Conservation (phyloP, 1,139 yeast genomes). For the Geotrichum macrosporum region DNA sequence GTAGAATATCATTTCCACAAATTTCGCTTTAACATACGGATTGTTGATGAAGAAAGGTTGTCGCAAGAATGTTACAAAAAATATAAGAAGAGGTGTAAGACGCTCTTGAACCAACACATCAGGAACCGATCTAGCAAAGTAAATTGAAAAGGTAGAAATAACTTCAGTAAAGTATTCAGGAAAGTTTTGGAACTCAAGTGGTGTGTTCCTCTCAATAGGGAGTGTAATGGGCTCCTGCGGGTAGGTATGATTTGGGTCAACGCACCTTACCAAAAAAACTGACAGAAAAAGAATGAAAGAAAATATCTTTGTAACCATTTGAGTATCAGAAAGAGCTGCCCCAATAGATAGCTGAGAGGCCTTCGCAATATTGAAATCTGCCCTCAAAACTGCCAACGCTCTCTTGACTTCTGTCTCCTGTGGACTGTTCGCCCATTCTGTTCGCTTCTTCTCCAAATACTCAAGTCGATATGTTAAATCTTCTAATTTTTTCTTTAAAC, state of each 20-base stretch:
- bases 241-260: slow-evolving; percentile 64
- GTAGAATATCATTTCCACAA: slow-evolving; percentile 72
- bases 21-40: slow-evolving; percentile 84
- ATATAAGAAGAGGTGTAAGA: slow-evolving; percentile 51
- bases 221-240: slow-evolving; percentile 55
- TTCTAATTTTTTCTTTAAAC: slow-evolving; percentile 50
- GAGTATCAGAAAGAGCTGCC: slow-evolving; percentile 54
- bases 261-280: slow-evolving; percentile 61
- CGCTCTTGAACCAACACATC: slow-evolving; percentile 29
- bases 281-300: slow-evolving; percentile 75
- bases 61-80: slow-evolving; percentile 67
- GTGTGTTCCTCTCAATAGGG: slow-evolving; percentile 56
- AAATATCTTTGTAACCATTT: slow-evolving; percentile 60
- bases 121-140: slow-evolving; percentile 52
- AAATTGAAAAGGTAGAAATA: slow-evolving; percentile 49
- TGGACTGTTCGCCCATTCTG: slow-evolving; percentile 32
- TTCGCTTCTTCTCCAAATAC: slow-evolving; percentile 36
- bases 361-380: slow-evolving; percentile 41
- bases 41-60: slow-evolving; percentile 85
- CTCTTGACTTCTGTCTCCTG: slow-evolving; percentile 27
- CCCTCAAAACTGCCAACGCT: slow-evolving; percentile 44
- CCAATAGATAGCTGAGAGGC: slow-evolving; percentile 47
- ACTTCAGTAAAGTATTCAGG: slow-evolving; percentile 90
- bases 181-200: slow-evolving; percentile 64
- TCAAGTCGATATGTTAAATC: slow-evolving; percentile 52